Base-by-base conservation (phyloP, 148 eudicot genomes). In the Rhododendron kiyosumense region DNA sequence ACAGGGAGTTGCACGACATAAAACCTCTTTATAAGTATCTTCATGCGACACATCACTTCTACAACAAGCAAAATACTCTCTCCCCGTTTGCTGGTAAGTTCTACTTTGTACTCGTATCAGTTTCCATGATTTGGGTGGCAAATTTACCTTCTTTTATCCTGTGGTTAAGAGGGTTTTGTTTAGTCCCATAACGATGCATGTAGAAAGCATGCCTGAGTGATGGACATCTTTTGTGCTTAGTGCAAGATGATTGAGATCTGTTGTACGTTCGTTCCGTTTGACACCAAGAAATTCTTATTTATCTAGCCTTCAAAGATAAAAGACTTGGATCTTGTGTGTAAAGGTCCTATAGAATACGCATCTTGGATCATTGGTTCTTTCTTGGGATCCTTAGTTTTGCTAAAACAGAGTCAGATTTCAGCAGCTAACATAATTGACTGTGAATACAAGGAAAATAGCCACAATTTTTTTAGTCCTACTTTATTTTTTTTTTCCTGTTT, bases 51-150 rank as follows among this genome's bases (percentile, higher is more conserved):
- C 99, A 97, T 91, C 99, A 97, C 87, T 95, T 97, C 74, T 97
- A 95, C 92, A 97, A 97, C 94, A 97, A 97, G 90, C 94, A 97
- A 82, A 94, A 93, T 81, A 97, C 99, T 52, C 98, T 97, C 65
- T 97, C 99, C 41, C 99, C 99, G 2, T 97, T 97, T 89, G 99
- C 99, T 45, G 99, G 99, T 80, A 51, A 69, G 90, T 82, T 81
- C 61, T 46, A 32, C 20, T 81, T 85, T 71, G 82, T 63, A 86
- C 24, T 43, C 28, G n/a, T 87, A 63, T 83, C 63, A 18, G 78
- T 30, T 71, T 46, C 45, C 79, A 83, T 69, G 46, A 20, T 84
- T 74, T 74, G 3, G 2, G 52, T 83, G 85, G 52, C 43, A 73
- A 22, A 18, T 79, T 48, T 52, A 48, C 18, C 4, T 54, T 52